Evolutionary conservation across 768 basidiomycete genomes (phyloP).

Genomic region (Tephrocybe rancida): DNA sequence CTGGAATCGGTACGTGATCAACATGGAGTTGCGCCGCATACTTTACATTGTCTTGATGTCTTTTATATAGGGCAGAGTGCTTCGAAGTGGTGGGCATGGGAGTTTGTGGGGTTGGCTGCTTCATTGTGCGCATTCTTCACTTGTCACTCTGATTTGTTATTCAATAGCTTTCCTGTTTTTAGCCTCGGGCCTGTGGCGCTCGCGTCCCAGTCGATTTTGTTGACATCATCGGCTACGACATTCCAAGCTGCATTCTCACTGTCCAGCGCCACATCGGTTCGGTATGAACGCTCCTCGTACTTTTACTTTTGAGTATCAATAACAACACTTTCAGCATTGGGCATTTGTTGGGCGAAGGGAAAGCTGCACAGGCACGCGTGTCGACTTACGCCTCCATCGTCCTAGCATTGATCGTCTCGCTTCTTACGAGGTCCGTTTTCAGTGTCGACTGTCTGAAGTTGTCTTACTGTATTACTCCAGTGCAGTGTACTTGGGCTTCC

Average conservation of each 20-base stretch:
- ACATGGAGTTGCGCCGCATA: background rate
- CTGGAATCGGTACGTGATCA: conserved; percentile 64
- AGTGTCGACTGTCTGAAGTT: background rate
- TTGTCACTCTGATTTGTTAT: background rate
- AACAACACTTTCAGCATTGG: conserved; percentile 3
- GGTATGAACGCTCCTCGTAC: conserved; percentile 42
- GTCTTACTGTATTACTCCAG: conserved; percentile 31
- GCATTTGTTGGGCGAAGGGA: conserved; percentile 8
- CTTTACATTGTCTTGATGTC: background rate
- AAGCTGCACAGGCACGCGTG: conserved; percentile 7
- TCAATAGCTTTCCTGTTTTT: background rate
- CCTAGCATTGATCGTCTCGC: conserved; percentile 62
- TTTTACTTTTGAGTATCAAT: background rate
- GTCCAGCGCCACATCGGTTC: conserved; percentile 79
- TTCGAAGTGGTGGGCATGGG: conserved; percentile 98
- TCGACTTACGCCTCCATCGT: conserved; percentile 55
- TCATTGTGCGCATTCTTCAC: conserved; percentile 39
- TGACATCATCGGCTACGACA: conserved; percentile 68
- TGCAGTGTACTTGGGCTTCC: conserved; percentile 54
- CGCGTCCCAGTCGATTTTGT: conserved; percentile 85
- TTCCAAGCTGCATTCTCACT: conserved; percentile 84
- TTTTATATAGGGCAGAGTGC: conserved; percentile 64
- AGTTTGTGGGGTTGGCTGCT: conserved; percentile 66
- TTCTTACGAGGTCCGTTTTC: conserved; percentile 53
- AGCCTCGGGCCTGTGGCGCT: conserved; percentile 79